Base-by-base conservation (phyloP, 257 asterid species). In the Nicotiana knightiana region DNA sequence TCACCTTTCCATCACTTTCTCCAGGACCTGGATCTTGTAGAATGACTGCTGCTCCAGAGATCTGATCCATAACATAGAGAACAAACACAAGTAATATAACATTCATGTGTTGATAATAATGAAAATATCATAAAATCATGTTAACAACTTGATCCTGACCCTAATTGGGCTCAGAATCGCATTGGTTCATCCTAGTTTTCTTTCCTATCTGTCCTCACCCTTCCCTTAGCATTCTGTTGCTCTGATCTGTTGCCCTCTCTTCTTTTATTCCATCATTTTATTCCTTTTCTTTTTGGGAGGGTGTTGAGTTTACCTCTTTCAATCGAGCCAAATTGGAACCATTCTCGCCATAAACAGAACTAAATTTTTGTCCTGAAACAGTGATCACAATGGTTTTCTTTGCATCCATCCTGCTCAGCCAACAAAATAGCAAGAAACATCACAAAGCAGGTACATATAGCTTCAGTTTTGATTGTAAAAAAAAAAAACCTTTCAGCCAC, bases 321-420 rank as follows among this genome's bases (percentile, higher is more conserved):
- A 89, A 67, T 32, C 89, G 87, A 76, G 89, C 85, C 81, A 88
- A 83, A 84, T 88, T 89, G 90, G 86, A 82, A 59, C 91, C 90
- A 11, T 85, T 80, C 75, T 86, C 89, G 21, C 93, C 93, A 85
- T 90, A 89, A 46, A 90, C 89, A 67, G 82, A 82, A 35, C 81
- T 81, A 68, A 90, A 82, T 59, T 57, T 81, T 63, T 85, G 83
- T 75, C 43, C 82, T 48, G 91, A 84, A 58, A 90, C 89, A 65
- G 63, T 61, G 81, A 87, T 70, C 81, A 82, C 87, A 58, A 85
- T 76, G 11, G 81, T 85, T 67, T n/a, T 70, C 17, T 77, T 62
- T 8, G 84, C 61, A 13, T 62, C 64, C 68, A 55, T 24, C 75
- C 88, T 86, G 86, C 81, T 63, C 67, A 75, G 13, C 9, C 24